Base-by-base conservation (phyloP, 1,139 yeast species). In the Blastobotrys malaysiensis region DNA sequence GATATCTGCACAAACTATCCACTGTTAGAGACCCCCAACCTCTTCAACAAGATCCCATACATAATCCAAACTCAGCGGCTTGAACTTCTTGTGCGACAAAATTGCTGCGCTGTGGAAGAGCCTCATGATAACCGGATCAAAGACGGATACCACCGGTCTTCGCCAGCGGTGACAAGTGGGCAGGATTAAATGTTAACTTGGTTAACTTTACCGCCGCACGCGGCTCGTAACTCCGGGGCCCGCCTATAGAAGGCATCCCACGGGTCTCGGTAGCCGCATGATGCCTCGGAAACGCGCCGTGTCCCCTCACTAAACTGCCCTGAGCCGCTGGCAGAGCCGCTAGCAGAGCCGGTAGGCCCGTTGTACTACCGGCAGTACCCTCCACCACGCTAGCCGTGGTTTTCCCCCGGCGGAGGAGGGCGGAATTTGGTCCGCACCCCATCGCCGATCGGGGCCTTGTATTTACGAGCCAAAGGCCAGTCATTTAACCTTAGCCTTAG, bases 1-100 rank as follows among this genome's bases (percentile, higher is more conserved):
- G 72, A 61, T 4, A 68, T 59, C 48, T 69, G 72, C 9, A 71
- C 61, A 57, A 70, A 70, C 69, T 68, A 48, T 27, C 43, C 22
- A 36, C 11, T 21, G 24, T 45, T 46, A 48, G 51, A 49, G 7
- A 13, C 19, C 3, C 48, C 43, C 9, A 21, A 7, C n/a, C 18
- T 2, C 48, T 16, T 20, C 45, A 11, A 3, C 21, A 43, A n/a
- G n/a, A n/a, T n/a, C n/a, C n/a, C 53, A n/a, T 44, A 46, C 51
- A 43, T 44, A 48, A 36, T 27, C 51, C 20, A 50, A 43, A 48
- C 50, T 48, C 11, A 45, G 20, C 27, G 48, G 31, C 21, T 14
- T 45, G 16, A 31, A 16, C 16, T 31, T 31, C 39, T 31, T 31
- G 7, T 16, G 39, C 16, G 26, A 22, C 5, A 31, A n/a, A 3